phyloP scores from a whole-genome alignment of 345 rosid genomes.

The Populus nigra region DNA sequence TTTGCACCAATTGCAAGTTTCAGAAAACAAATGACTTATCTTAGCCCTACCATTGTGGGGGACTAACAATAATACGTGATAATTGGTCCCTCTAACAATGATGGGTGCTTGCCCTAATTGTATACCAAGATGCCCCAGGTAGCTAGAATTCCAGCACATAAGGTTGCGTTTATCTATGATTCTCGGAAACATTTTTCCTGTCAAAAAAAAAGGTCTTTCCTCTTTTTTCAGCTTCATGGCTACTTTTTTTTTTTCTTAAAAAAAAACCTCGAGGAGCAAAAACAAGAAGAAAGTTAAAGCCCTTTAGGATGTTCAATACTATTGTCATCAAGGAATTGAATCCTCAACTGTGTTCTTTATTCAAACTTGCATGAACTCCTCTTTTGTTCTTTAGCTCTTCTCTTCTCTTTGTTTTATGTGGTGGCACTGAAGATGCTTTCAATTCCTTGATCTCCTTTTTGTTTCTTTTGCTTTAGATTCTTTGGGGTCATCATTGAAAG shows the following conservation, averaged over 20 bases:
- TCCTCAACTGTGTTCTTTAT: background rate
- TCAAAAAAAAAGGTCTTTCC: background rate
- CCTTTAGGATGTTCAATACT: background rate
- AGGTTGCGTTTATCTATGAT: background rate
- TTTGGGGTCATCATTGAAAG: constrained; percentile 2
- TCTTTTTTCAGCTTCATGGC: background rate
- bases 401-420: constrained; percentile 2
- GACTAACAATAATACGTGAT: background rate
- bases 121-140: background rate
- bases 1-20: background rate
- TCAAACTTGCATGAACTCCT: background rate
- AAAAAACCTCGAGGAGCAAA: background rate
- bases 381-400: background rate
- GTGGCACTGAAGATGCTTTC: constrained; percentile 4
- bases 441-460: background rate
- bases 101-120: background rate
- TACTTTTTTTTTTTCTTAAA: background rate
- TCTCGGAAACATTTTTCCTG: constrained; percentile 3
- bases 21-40: background rate
- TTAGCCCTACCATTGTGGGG: constrained; percentile 15
- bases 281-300: background rate
- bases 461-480: background rate
- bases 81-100: background rate
- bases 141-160: background rate
- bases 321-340: background rate